phyloP scores from a whole-genome alignment of 73 alveolate species.

The Paramecium sonneborni region DNA sequence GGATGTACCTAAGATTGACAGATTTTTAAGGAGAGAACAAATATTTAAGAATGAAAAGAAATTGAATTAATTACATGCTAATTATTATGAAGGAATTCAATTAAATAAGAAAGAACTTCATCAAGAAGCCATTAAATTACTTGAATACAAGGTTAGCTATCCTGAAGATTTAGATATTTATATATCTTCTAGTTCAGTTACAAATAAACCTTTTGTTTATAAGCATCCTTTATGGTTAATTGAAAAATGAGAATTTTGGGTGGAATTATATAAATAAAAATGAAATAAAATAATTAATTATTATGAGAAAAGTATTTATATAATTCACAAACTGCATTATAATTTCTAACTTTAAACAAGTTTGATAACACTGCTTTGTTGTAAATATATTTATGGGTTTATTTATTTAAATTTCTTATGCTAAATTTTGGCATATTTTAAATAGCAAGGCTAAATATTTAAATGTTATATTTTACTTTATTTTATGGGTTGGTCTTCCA shows the following conservation, averaged over 20 bases:
- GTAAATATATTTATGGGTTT: constrained; percentile 32
- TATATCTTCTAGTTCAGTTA: not conserved
- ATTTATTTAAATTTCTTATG: constrained; percentile 16
- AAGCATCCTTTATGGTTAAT: not conserved
- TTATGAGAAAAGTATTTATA: not conserved
- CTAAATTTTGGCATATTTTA: constrained; percentile 38
- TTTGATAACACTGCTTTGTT: constrained; percentile 15
- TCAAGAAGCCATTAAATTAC: not conserved
- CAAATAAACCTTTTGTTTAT: not conserved
- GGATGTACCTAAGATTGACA: not conserved
- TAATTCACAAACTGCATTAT: constrained; percentile 40
- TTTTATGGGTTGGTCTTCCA: not conserved
- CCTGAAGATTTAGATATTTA: constrained; percentile 13
- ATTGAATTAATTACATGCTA: not conserved
- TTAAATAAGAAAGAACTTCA: constrained; percentile 4
- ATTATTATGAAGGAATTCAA: not conserved
- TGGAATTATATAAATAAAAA: not conserved
- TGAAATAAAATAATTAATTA: not conserved
- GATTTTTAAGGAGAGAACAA: not conserved
- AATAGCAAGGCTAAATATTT: constrained; percentile 14
- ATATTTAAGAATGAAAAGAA: constrained; percentile 4
- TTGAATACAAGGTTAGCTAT: not conserved
- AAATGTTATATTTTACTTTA: not conserved
- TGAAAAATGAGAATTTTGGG: not conserved
- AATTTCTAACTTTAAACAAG: constrained; percentile 42